Evolutionary conservation across 2,329 filamentous ascomycete genomes (phyloP).

Genomic region (Diaporthe helianthi): DNA sequence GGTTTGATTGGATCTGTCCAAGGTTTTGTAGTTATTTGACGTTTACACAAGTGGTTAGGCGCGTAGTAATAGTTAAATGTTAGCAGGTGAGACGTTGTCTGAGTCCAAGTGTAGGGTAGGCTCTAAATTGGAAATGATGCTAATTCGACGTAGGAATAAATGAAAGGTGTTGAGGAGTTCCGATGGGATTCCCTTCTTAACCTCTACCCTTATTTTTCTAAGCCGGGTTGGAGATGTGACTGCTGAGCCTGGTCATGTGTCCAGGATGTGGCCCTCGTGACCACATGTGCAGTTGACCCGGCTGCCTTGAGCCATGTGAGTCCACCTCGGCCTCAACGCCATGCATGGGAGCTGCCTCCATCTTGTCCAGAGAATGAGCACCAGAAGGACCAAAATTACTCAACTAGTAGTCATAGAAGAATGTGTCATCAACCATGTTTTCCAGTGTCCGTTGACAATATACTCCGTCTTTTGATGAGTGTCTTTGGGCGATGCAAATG

Average conservation of each 20-base stretch:
- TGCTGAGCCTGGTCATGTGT: constrained; percentile 16
- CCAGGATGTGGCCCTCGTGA: constrained; percentile 18
- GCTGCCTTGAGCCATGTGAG: constrained; percentile 24
- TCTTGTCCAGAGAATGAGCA: background rate
- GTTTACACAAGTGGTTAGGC: background rate
- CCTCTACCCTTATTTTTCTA: background rate
- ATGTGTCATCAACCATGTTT: background rate
- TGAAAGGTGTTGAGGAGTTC: background rate
- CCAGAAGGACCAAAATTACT: background rate
- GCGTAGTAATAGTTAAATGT: too few species aligned
- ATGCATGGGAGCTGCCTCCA: background rate
- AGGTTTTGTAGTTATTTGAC: background rate
- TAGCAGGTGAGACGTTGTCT: constrained; percentile 8
- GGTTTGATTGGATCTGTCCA: background rate
- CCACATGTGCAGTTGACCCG: background rate
- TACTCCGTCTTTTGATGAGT: background rate
- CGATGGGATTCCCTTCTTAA: background rate
- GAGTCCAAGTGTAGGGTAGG: background rate
- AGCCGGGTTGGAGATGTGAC: constrained; percentile 8
- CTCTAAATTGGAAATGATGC: background rate
- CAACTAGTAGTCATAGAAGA: fast-evolving
- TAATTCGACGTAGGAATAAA: background rate
- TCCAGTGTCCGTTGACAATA: background rate
- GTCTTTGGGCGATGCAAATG: background rate
- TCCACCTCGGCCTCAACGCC: background rate